A percentile compares a stretch with the other conserved stretches of the same genome.
Evolutionary conservation across 1,284 basidiomycete genomes (phyloP).

Genomic region (Coniferiporia weirii): DNA sequence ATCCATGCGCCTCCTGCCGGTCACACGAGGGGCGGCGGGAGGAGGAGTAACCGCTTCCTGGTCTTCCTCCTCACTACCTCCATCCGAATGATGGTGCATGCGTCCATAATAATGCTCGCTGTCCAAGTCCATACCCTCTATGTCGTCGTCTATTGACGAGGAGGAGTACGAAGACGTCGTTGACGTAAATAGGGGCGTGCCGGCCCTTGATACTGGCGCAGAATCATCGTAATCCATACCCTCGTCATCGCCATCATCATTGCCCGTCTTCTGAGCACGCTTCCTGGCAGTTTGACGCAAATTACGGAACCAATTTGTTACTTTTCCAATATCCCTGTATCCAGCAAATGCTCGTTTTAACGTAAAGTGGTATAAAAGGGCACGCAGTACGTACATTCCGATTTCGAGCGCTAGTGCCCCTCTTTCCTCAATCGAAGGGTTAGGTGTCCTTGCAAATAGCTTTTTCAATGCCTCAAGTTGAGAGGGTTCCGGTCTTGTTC

Average conservation of each 20-base stretch:
- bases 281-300: conserved; percentile 68
- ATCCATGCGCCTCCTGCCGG: conserved; percentile 15
- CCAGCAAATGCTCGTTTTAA: conserved; percentile 21
- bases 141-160: conserved; percentile 15
- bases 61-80: conserved; percentile 55
- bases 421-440: conserved; percentile 75
- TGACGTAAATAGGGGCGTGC: conserved; percentile 13
- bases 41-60: conserved; percentile 69
- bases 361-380: conserved; percentile 13
- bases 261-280: conserved; percentile 30
- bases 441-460: conserved; percentile 59
- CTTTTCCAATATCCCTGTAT: conserved; percentile 68
- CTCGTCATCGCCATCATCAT: conserved; percentile 27
- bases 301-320: conserved; percentile 84
- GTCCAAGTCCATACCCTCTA: conserved; percentile 30
- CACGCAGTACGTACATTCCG: conserved; percentile 50
- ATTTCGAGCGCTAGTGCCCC: conserved; percentile 64
- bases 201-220: conserved; percentile 14
- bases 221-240: conserved; percentile 23
- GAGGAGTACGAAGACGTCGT: conserved; percentile 14
- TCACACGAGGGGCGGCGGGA: conserved; percentile 48
- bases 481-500: conserved; percentile 71
- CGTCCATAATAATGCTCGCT: conserved; percentile 22
- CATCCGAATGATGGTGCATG: conserved; percentile 37
- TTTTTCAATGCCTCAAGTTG: conserved; percentile 70